Conservation (phyloP, 2,329 filamentous ascomycete genomes). For the Tolypocladium tropicale region DNA sequence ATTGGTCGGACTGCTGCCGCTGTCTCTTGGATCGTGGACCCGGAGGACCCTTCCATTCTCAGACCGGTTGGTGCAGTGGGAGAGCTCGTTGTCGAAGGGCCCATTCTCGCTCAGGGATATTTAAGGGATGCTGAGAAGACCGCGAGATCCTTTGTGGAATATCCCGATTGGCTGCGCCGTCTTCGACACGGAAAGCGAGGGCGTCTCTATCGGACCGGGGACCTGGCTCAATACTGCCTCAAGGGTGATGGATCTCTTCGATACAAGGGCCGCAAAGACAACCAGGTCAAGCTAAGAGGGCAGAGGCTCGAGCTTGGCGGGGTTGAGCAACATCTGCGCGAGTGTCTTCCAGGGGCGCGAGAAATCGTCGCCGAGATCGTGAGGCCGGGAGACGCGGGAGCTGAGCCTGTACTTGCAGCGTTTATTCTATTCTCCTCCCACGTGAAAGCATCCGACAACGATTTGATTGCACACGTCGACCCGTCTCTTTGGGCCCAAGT, state of each 20-base stretch:
- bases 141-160: constrained; percentile 16
- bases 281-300: constrained; percentile 11
- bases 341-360: background rate
- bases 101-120: constrained; percentile 39
- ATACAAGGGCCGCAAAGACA: constrained; percentile 10
- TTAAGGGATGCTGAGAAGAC: constrained; percentile 26
- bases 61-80: constrained; percentile 14
- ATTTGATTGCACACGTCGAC: background rate
- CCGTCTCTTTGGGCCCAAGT: background rate
- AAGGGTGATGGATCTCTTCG: constrained; percentile 4
- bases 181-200: constrained; percentile 5
- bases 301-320: constrained; percentile 13
- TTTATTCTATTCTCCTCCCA: background rate
- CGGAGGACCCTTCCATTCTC: constrained; percentile 7
- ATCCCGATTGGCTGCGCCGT: constrained; percentile 8
- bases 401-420: background rate
- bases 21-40: constrained; percentile 14
- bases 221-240: constrained; percentile 8
- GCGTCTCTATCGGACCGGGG: constrained; percentile 9
- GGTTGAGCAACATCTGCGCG: constrained; percentile 5
- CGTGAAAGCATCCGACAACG: background rate
- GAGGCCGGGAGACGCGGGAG: background rate
- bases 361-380: constrained; percentile 2
- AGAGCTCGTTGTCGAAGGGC: constrained; percentile 29
- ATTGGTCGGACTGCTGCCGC: constrained; percentile 2